These are phyloP conservation scores for Ogataea philodendri DNA, from an alignment of 805 yeast genomes.

Conservation along the genomic window DNA sequence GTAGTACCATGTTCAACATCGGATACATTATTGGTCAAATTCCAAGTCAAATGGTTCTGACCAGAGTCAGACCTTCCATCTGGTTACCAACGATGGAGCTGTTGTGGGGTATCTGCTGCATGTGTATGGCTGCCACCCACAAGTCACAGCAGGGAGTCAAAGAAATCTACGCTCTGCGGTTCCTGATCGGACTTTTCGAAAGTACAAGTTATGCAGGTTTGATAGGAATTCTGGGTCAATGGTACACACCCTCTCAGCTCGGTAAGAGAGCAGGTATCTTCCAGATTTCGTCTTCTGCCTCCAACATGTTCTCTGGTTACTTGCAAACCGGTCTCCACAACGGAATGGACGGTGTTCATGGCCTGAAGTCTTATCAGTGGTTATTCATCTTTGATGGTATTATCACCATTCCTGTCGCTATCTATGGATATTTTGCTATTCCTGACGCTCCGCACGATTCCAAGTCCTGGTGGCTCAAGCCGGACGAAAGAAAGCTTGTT, in stretches of 20 bases:
- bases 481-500: slow-evolving; percentile 6
- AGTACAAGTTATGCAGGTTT: slow-evolving; percentile 45
- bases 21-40: slow-evolving; percentile 61
- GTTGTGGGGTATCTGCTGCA: slow-evolving; percentile 56
- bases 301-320: slow-evolving; percentile 58
- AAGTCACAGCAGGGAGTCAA: slow-evolving; percentile 25
- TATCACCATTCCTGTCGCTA: slow-evolving; percentile 54
- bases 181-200: slow-evolving; percentile 59
- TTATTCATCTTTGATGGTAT: slow-evolving; percentile 61
- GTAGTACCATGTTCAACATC: slow-evolving; percentile 14
- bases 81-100: slow-evolving; percentile 55
- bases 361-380: slow-evolving; percentile 68
- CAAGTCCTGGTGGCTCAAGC: slow-evolving; percentile 28
- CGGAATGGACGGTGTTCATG: slow-evolving; percentile 45
- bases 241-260: slow-evolving; percentile 54
- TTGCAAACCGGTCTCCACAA: slow-evolving; percentile 53
- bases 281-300: slow-evolving; percentile 61
- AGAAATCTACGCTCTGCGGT: slow-evolving; percentile 53
- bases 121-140: slow-evolving; percentile 46
- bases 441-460: slow-evolving; percentile 46
- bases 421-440: slow-evolving; percentile 54
- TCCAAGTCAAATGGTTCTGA: slow-evolving; percentile 52
- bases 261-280: slow-evolving; percentile 59
- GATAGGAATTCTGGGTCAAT: slow-evolving; percentile 45
- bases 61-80: slow-evolving; percentile 40